phyloP scores from a whole-genome alignment of 106 monocot species.

The Dactylorhiza incarnata region DNA sequence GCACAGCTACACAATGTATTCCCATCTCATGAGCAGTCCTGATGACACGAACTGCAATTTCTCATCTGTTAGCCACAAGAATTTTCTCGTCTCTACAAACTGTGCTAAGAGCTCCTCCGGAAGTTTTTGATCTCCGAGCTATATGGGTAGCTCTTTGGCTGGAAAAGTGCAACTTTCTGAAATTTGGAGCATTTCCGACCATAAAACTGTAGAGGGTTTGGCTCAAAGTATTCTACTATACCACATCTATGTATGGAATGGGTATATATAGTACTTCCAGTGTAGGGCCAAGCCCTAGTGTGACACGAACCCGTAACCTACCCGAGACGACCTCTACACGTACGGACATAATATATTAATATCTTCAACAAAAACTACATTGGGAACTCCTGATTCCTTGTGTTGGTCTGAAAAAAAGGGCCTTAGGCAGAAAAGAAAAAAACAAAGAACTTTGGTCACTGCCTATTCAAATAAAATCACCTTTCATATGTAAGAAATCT shows the following conservation, averaged over 20 bases:
- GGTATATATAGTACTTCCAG: too few species aligned
- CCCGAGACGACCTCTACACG: too few species aligned
- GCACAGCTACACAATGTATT: conserved; percentile 88
- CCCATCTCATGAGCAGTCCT: conserved; percentile 98
- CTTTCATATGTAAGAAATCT: neutral
- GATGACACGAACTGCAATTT: conserved; percentile 89
- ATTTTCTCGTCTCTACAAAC: conserved; percentile 74
- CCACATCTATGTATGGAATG: too few species aligned
- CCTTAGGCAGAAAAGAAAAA: conserved; percentile 27
- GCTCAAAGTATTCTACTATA: too few species aligned
- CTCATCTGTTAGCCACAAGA: conserved; percentile 89
- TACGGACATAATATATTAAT: too few species aligned
- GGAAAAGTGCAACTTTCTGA: conserved; percentile 33
- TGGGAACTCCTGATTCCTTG: conserved; percentile 59
- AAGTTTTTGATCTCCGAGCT: conserved; percentile 27
- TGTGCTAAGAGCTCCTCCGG: conserved; percentile 47
- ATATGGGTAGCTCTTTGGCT: conserved; percentile 17
- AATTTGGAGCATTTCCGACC: conserved; percentile 40
- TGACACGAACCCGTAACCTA: too few species aligned
- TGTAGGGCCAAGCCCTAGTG: too few species aligned
- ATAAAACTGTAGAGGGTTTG: too few species aligned
- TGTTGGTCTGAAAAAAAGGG: conserved; percentile 27
- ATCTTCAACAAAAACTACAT: too few species aligned
- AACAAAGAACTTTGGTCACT: neutral
- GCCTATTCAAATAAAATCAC: neutral